These are phyloP conservation scores for Fomitopsis serialis DNA, from an alignment of 768 basidiomycete genomes.

Conservation along the genomic window DNA sequence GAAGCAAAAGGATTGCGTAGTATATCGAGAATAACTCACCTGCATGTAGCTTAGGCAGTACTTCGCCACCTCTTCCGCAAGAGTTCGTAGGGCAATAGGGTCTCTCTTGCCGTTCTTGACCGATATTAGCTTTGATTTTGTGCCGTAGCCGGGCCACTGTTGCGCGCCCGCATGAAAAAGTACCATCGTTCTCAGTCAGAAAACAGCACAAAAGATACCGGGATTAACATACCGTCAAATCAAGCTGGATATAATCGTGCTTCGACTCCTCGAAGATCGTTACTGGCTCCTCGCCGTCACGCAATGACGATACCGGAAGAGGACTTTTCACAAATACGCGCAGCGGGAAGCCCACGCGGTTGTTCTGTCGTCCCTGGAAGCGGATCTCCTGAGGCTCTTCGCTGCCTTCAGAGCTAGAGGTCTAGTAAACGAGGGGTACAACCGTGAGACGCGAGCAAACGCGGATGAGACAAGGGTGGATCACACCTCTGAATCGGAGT, in stretches of 20 bases:
- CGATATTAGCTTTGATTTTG: not conserved
- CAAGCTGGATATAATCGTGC: not conserved
- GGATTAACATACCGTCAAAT: not conserved
- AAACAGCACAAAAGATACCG: not conserved
- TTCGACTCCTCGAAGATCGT: not conserved
- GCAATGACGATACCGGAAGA: not conserved
- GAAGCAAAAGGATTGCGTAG: not conserved
- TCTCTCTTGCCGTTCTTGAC: not conserved
- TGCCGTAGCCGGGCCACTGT: not conserved
- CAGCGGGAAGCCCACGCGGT: not conserved
- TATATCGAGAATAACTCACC: not conserved
- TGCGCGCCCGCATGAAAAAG: too few species aligned
- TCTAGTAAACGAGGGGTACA: too few species aligned
- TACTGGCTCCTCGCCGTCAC: not conserved
- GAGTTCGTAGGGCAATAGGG: not conserved
- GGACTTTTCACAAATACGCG: not conserved
- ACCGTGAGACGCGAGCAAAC: too few species aligned
- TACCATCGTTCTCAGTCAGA: too few species aligned
- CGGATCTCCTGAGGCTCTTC: too few species aligned
- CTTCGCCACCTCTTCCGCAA: not conserved
- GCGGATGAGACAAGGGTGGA: too few species aligned
- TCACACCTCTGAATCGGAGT: too few species aligned
- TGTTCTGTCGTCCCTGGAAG: too few species aligned
- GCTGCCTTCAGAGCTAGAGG: too few species aligned
- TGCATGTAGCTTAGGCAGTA: not conserved